These are phyloP conservation scores for Dioszegia aurantiaca DNA, from an alignment of 768 basidiomycete genomes.

Conservation along the genomic window DNA sequence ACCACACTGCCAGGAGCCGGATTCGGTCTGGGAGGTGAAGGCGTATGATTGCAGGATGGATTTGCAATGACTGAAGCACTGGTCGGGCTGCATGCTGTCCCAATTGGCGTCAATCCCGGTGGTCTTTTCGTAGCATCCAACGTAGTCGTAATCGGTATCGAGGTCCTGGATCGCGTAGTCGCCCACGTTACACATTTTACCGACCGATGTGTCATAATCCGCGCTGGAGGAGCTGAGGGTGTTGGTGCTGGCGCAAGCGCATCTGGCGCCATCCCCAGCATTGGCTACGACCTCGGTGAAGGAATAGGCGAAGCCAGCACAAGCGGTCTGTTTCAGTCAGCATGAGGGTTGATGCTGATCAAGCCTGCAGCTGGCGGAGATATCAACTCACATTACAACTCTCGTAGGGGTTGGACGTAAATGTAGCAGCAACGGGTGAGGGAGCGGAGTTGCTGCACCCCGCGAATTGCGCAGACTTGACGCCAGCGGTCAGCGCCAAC, in stretches of 20 bases:
- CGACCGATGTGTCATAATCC: neutral
- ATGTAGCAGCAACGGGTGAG: neutral
- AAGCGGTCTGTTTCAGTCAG: neutral
- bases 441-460: neutral
- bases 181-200: conserved; percentile 3
- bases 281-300: neutral
- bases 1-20: neutral
- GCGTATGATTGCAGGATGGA: neutral
- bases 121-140: neutral
- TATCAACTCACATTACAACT: neutral
- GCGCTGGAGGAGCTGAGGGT: neutral
- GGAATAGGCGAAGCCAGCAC: neutral
- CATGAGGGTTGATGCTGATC: neutral
- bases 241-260: conserved; percentile 6
- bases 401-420: neutral
- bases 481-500: neutral
- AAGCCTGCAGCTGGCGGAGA: neutral
- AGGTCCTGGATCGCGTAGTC: conserved; percentile 4
- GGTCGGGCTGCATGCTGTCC: neutral
- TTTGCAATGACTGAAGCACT: neutral
- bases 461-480: neutral
- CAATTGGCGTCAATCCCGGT: neutral
- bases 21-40: neutral
- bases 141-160: neutral
- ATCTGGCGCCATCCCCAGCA: neutral